Conservation (phyloP, 2,329 filamentous ascomycete species). For the Aurifilum marmelostoma region DNA sequence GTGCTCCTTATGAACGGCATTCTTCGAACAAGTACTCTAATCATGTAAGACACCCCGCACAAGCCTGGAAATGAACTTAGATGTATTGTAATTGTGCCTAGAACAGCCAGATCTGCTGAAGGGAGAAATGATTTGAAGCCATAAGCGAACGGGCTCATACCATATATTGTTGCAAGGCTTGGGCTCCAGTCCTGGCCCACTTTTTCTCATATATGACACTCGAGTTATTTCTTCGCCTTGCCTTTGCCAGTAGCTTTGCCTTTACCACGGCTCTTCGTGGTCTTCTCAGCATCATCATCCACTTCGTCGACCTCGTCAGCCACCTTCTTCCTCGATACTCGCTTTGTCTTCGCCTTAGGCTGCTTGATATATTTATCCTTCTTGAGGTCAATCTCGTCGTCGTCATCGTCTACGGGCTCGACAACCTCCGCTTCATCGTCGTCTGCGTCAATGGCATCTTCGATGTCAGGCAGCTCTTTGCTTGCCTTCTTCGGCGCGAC, state of each 20-base stretch:
- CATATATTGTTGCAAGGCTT: conserved; percentile 9
- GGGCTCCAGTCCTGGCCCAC: neutral
- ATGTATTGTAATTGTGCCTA: neutral
- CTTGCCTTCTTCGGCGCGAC: conserved; percentile 70
- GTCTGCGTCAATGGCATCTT: conserved; percentile 93
- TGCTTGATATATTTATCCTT: conserved; percentile 97
- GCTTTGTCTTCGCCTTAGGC: conserved; percentile 70
- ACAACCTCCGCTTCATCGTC: conserved; percentile 75
- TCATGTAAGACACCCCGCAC: neutral
- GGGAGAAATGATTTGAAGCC: no score
- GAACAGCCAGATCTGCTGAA: neutral
- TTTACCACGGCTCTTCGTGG: conserved; percentile 53
- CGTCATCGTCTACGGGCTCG: conserved; percentile 66
- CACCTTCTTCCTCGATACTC: conserved; percentile 48
- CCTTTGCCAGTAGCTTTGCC: conserved; percentile 47
- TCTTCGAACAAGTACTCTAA: neutral
- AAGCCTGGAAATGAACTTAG: neutral
- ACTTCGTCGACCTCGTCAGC: conserved; percentile 53
- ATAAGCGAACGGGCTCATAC: neutral
- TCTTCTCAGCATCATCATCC: conserved; percentile 56
- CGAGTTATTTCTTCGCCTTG: conserved; percentile 50
- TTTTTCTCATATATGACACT: neutral
- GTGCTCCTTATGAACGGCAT: neutral
- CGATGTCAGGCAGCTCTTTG: conserved; percentile 85
- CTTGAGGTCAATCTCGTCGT: conserved; percentile 80